phyloP scores from a whole-genome alignment of 2,329 filamentous ascomycete species.

The Sarocladiaceae sp. region DNA sequence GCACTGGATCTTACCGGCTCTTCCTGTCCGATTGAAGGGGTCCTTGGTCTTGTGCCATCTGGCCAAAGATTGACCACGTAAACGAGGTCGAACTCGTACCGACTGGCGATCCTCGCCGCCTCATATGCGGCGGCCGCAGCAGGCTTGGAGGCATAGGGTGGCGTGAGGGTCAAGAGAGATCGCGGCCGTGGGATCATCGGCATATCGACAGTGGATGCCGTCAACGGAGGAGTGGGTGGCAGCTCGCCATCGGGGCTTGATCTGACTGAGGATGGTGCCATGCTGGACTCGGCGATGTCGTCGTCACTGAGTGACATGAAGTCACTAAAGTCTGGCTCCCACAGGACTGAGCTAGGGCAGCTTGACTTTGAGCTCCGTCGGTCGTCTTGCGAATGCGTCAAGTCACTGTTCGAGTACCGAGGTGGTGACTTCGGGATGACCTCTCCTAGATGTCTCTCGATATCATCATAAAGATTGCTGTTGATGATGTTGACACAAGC shows the following conservation, averaged over 20 bases:
- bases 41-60: constrained; percentile 16
- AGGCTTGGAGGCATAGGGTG: constrained; percentile 38
- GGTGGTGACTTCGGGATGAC: not conserved
- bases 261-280: not conserved
- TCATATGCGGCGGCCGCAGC: constrained; percentile 48
- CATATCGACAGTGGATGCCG: not conserved
- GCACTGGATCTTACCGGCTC: constrained; percentile 12
- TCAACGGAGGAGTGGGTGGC: constrained; percentile 4
- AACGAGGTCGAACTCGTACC: constrained; percentile 54
- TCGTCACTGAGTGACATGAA: constrained; percentile 53
- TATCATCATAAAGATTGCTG: not conserved
- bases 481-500: constrained; percentile 5
- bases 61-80: constrained; percentile 59
- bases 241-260: constrained; percentile 10
- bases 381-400: not conserved
- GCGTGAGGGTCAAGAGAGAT: constrained; percentile 37
- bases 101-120: constrained; percentile 50
- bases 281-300: constrained; percentile 48
- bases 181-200: not conserved
- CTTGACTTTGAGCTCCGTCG: not conserved
- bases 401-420: not conserved
- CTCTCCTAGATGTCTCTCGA: not conserved
- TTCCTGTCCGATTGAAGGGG: constrained; percentile 11
- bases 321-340: constrained; percentile 48
- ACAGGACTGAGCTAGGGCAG: constrained; percentile 1